Base-by-base conservation (phyloP, 768 basidiomycete genomes). In the Boletus speciosus region DNA sequence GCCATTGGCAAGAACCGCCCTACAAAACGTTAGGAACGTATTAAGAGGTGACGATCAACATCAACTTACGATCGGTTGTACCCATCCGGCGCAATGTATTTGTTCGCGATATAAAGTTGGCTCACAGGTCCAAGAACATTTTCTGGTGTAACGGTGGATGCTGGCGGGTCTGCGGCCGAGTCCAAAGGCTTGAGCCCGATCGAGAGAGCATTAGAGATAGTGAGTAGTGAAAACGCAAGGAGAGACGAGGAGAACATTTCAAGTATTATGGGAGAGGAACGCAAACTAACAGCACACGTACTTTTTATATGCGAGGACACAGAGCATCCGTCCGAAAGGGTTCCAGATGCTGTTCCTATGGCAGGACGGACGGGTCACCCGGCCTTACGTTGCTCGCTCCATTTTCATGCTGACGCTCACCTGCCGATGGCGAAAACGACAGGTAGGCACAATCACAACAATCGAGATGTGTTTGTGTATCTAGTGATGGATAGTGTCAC, bases 31-130 rank as follows among this genome's bases (percentile, higher is more conserved):
- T 11, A 49, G 42, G 7, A 47, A 8, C 5, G 5, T 6, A n/a
- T 32, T 4, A 23, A 31, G 32, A 54, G 19, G 15, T 4, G 19
- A 38, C 9, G 25, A 42, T 23, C 0, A 21, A 37, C 11, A 25
- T 14, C 19, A 14, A 60, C 61, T 55, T 16, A 77, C 76, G 73
- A 71, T 56, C 68, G 54, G 72, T 56, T 67, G 54, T 73, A 81
- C 37, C 81, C 79, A 67, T 82, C 81, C 5, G 82, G 81, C 5
- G 76, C 56, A 37, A 81, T 73, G 35, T 56, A 29, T 11, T 58
- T 56, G 57, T 80, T 81, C 5, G 62, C 66, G 35, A 81, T 66
- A 40, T 59, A 50, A 21, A 77, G 54, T 31, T 67, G 54, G 14
- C 40, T 43, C 16, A 52, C 56, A 32, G 70, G 57, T 35, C 68